A percentile compares a stretch with the other conserved stretches of the same genome.
These are phyloP conservation scores for Stramenopiles sp. DNA, from an alignment of 352 stramenopile species.

Conservation along the genomic window DNA sequence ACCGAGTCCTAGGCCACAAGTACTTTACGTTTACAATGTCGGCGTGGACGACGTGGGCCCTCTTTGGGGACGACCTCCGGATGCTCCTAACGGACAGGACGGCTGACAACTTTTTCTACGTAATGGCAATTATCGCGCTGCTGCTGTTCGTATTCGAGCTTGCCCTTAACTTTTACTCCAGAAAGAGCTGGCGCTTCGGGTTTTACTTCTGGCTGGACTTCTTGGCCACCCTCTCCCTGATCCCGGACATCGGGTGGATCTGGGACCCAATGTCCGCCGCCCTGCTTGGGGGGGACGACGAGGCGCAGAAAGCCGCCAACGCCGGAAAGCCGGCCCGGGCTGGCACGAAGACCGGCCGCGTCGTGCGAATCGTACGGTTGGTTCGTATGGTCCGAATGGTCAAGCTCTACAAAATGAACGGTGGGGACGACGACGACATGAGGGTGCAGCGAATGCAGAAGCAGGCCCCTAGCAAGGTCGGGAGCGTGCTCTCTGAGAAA, in stretches of 20 bases:
- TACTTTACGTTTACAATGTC: too few species aligned
- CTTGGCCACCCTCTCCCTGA: conserved; percentile 50
- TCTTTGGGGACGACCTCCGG: conserved; percentile 73
- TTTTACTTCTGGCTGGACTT: conserved; percentile 74
- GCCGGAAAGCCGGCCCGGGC: conserved; percentile 30
- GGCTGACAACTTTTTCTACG: conserved; percentile 54
- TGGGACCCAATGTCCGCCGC: conserved; percentile 45
- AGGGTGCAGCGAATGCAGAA: too few species aligned
- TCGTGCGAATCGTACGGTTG: conserved; percentile 53
- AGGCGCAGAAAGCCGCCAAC: neutral
- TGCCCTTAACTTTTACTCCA: conserved; percentile 31
- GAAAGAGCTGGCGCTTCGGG: conserved; percentile 34
- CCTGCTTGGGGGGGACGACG: conserved; percentile 30
- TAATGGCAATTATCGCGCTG: conserved; percentile 46
- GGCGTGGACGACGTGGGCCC: too few species aligned
- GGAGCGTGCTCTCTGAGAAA: conserved; percentile 61
- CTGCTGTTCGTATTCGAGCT: conserved; percentile 65
- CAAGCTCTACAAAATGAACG: conserved; percentile 56
- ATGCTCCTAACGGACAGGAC: conserved; percentile 40
- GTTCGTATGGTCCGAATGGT: conserved; percentile 55
- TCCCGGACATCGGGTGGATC: conserved; percentile 56
- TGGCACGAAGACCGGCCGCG: conserved; percentile 49
- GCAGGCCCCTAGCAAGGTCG: conserved; percentile 62
- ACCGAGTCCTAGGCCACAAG: too few species aligned
- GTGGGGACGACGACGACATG: too few species aligned